Base-by-base conservation (phyloP, 2,329 filamentous ascomycete genomes). In the Trichothecium sympodiale region DNA sequence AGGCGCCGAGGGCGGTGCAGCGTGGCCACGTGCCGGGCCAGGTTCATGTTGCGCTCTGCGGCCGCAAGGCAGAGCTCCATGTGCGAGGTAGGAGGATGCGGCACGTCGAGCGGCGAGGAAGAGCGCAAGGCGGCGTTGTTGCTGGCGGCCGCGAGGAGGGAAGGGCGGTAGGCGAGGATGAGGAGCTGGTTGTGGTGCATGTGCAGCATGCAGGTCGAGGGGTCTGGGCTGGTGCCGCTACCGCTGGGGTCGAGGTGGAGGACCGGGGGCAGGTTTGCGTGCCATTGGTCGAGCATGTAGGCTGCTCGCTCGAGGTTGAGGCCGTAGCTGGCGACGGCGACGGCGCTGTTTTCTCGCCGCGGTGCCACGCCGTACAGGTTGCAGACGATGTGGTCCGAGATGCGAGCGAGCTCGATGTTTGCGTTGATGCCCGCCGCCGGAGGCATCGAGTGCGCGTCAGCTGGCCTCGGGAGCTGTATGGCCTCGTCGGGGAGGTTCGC, bases 141-240 rank as follows among this genome's bases (percentile, higher is more conserved):
- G 44, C 66, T 67, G 17, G 68, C 63, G 2, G 63, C 58, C 6
- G 58, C 52, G 31, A 71, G 60, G 43, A 70, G 64, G 13, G 65
- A 54, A 3, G 68, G 66, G 1, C 67, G 62, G 18, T 66, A 54
- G 9, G 64, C 56, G 12, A 71, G 52, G 32, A 71, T 62, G n/a
- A 66, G 41, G 13, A 71, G 59, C 60, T 70, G 52, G 41, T 71
- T 68, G 45, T 64, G 61, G 35, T 53, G 51, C 66, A 71, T 69
- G 40, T 71, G 67, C 30, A 71, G 48, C 29, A 60, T 49, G 46
- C 59, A 65, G 35, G 54, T 51, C 6, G 62, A 57, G 15, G 65
- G 59, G 41, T 69, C 65, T 17, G 47, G 48, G 40, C 55, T 59
- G 31, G 25, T 25, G 20, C 20, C 10, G 20, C 56, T 39, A 2